Conservation (phyloP, 176 grass and related monocot genomes). For the Rhynchospora pubera region DNA sequence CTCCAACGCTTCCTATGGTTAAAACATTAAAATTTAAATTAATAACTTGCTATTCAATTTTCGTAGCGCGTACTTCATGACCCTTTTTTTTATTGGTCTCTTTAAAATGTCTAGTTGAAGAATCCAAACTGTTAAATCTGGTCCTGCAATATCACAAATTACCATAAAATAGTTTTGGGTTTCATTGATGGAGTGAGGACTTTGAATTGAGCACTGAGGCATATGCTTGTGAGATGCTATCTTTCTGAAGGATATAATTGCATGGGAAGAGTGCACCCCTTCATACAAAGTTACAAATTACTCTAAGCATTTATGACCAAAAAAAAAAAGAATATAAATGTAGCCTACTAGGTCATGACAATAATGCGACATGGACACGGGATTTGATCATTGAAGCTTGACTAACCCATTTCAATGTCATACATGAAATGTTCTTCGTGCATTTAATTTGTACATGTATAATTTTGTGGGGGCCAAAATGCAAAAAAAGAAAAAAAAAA, state of each 20-base stretch:
- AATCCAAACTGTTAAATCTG: neutral
- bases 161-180: neutral
- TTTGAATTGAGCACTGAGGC: neutral
- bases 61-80: no score
- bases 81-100: no score
- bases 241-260: neutral
- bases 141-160: neutral
- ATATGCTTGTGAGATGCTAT: neutral
- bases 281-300: neutral
- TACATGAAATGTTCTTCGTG: neutral
- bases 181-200: neutral
- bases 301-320: neutral
- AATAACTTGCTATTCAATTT: no score
- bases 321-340: neutral
- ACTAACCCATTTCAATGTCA: neutral
- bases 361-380: constrained; percentile 26
- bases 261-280: neutral
- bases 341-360: neutral
- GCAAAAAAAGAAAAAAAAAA: neutral
- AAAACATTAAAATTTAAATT: no score
- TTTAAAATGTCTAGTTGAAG: neutral
- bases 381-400: constrained; percentile 19
- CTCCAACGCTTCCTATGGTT: no score
- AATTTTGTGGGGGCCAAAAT: neutral
- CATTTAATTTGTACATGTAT: neutral